Evolutionary conservation across 441 rosid species (phyloP).

Genomic region (Cnidoscolus chayamansa): DNA sequence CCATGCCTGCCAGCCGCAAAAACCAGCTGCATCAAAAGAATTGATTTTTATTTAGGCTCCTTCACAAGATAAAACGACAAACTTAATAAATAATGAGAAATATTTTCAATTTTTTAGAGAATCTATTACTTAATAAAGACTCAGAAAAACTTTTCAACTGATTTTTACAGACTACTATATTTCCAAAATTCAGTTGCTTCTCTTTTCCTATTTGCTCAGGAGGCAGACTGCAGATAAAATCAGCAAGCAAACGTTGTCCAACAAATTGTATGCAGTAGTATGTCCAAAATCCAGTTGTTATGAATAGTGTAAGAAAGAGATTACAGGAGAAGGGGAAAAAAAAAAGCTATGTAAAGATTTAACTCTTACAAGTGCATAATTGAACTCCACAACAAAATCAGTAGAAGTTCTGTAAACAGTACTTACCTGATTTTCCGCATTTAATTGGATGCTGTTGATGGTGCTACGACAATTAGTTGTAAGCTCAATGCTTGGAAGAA

Average conservation of each 20-base stretch:
- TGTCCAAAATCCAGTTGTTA: neutral
- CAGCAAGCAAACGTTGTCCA: neutral
- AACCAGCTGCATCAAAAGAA: slow-evolving; percentile 43
- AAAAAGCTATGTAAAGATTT: neutral
- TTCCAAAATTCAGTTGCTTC: neutral
- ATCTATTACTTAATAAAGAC: neutral
- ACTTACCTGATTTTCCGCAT: slow-evolving; percentile 70
- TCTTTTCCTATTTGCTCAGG: neutral
- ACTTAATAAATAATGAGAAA: neutral
- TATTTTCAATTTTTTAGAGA: neutral
- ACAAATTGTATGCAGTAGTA: neutral
- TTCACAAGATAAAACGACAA: neutral
- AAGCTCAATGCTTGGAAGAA: slow-evolving; percentile 71
- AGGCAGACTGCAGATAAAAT: neutral
- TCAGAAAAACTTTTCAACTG: neutral
- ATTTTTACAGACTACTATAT: neutral
- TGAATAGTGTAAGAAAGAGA: neutral
- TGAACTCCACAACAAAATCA: neutral
- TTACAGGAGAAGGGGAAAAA: neutral
- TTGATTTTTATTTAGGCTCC: neutral
- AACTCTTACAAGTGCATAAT: neutral
- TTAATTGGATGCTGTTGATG: slow-evolving; percentile 60
- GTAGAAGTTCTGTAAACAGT: neutral
- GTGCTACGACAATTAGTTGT: slow-evolving; percentile 39
- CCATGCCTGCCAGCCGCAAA: slow-evolving; percentile 82